These are phyloP conservation scores for Vigna nakashimae DNA, from an alignment of 306 rosid genomes.

Conservation along the genomic window DNA sequence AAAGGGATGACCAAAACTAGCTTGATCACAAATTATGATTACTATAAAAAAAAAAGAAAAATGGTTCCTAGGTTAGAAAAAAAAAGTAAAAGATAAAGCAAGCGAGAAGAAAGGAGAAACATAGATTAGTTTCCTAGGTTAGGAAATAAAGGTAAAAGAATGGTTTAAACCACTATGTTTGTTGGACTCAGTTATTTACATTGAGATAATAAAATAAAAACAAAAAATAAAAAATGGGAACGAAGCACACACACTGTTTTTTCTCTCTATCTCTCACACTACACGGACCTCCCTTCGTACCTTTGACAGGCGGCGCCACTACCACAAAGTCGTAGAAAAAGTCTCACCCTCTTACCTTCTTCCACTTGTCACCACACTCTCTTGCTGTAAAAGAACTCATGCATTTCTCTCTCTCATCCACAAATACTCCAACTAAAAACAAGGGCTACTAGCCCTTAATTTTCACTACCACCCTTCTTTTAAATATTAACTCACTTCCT, in stretches of 20 bases:
- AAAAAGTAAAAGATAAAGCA: conserved; percentile 42
- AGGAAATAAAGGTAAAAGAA: conserved; percentile 72
- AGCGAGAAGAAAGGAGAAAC: conserved; percentile 69
- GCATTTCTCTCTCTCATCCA: conserved; percentile 61
- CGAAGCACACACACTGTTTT: conserved; percentile 14
- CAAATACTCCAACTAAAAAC: conserved; percentile 78
- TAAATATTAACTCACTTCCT: conserved; percentile 37
- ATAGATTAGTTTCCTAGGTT: conserved; percentile 61
- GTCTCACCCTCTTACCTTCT: conserved; percentile 57
- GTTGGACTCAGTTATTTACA: conserved; percentile 47
- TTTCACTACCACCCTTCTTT: conserved; percentile 52
- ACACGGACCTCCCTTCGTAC: conserved; percentile 45
- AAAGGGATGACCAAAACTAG: conserved; percentile 21
- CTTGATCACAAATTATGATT: conserved; percentile 11
- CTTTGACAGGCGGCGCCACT: conserved; percentile 69
- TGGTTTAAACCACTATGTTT: conserved; percentile 68
- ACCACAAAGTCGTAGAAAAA: conserved; percentile 67
- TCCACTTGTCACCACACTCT: conserved; percentile 79
- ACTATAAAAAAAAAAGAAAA: conserved; percentile 19
- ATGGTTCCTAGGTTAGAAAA: not conserved
- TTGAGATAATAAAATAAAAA: not conserved
- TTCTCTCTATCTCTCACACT: conserved; percentile 27
- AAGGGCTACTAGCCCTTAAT: conserved; percentile 64
- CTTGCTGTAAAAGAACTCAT: conserved; percentile 41
- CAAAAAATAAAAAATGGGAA: not conserved